These are phyloP conservation scores for Detonula confervacea DNA, from an alignment of 352 stramenopile genomes.

Conservation along the genomic window DNA sequence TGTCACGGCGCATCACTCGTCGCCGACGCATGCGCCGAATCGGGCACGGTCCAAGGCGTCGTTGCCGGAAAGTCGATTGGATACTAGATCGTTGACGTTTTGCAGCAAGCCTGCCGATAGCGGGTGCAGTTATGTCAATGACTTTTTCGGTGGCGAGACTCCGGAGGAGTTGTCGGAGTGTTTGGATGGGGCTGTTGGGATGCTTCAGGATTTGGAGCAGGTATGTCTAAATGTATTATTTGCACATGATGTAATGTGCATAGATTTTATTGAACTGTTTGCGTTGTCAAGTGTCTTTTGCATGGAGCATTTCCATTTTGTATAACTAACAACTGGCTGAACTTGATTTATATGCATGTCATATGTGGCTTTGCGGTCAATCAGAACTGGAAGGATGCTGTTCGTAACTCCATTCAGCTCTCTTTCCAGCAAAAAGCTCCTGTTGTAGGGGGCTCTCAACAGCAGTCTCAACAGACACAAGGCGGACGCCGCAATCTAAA, in stretches of 20 bases:
- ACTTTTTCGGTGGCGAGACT: conserved; percentile 66
- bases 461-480: too few relatives aligned
- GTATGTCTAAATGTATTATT: conserved; percentile 18
- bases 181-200: conserved; percentile 78
- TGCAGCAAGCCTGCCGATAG: neutral
- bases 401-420: conserved; percentile 76
- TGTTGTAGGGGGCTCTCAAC: too few relatives aligned
- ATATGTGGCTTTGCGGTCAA: neutral
- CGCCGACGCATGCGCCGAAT: too few relatives aligned
- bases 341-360: too few relatives aligned
- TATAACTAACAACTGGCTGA: too few relatives aligned
- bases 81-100: conserved; percentile 39
- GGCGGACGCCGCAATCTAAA: conserved; percentile 16
- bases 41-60: conserved; percentile 25
- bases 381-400: conserved; percentile 81
- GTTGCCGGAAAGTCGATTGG: conserved; percentile 30
- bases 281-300: neutral
- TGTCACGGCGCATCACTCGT: too few relatives aligned
- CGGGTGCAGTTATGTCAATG: conserved; percentile 45
- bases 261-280: conserved; percentile 2
- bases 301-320: too few relatives aligned
- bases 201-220: conserved; percentile 85
- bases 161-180: conserved; percentile 77
- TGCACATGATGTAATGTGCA: neutral
- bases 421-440: too few relatives aligned